Base-by-base conservation (phyloP, 495 filamentous ascomycete genomes). In the Neurospora sp. region DNA sequence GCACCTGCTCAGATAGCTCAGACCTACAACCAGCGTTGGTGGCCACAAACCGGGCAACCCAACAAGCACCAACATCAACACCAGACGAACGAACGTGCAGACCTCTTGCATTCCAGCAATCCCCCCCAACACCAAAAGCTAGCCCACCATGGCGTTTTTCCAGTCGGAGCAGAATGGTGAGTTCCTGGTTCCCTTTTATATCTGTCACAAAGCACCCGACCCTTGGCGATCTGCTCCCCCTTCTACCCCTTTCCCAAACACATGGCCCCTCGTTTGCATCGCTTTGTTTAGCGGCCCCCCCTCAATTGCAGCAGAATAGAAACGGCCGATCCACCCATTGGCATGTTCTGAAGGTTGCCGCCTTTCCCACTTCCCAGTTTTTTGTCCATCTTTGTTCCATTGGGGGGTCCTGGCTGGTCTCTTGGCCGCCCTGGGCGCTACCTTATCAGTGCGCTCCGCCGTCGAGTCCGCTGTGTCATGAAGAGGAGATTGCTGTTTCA, bases 401-500 rank as follows among this genome's bases (percentile, higher is more conserved):
- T 80, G 73, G 75, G 72, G 72, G 54, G 2, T 62, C 75, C 76
- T 74, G 71, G 72, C 72, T 35, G 69, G 59, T 40, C 69, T 46
- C 46, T 54, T 69, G 27, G 31, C 27, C 54, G 69, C 74, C 74
- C 46, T 35, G 31, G 54, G 54, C 54, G 54, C 54, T 35, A 18
- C 54, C 27, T 35, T 66, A 75, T 73, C 78, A 76, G 75, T 81
- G 82, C 80, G 80, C 82, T 80, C 79, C 79, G 77, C 77, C 66
- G 76, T 76, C 74, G 76, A 79, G 74, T 76, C 77, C 78, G 79
- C 77, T 83, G 85, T 86, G 82, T 85, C 85, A 86, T 85, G 83
- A 84, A 75, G 80, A 79, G 76, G 81, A 83, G 79, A 83, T 84
- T 83, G 75, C 75, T 81, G 85, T 86, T 86, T 86, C 85, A 86